Evolutionary conservation across 2,329 filamentous ascomycete species (phyloP).

Genomic region (Sporothrix mexicana): DNA sequence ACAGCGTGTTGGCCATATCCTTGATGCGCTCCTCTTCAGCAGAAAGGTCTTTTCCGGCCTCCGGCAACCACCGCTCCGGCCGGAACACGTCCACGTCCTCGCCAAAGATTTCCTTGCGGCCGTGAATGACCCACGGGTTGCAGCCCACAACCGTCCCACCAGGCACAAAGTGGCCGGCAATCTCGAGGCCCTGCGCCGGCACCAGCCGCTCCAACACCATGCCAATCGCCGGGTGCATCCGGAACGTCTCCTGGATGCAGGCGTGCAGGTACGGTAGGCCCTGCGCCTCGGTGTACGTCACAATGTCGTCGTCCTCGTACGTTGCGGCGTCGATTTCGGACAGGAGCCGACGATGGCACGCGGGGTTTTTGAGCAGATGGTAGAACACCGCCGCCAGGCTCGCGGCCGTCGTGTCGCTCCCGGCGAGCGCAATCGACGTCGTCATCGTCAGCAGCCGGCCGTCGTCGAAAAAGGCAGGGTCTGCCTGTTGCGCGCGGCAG

Average conservation of each 20-base stretch:
- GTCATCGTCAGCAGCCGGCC: conserved; percentile 30
- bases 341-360: not conserved
- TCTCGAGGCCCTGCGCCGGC: conserved; percentile 22
- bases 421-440: conserved; percentile 46
- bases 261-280: conserved; percentile 55
- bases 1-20: not conserved
- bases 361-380: conserved; percentile 37
- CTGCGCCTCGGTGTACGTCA: conserved; percentile 34
- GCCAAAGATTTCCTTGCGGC: conserved; percentile 44
- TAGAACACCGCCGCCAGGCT: conserved; percentile 39
- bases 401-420: conserved; percentile 42
- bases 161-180: conserved; percentile 42
- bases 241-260: conserved; percentile 54
- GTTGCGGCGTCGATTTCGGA: conserved; percentile 22
- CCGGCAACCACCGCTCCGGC: conserved; percentile 51
- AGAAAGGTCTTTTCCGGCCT: conserved; percentile 39
- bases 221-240: conserved; percentile 48
- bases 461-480: conserved; percentile 24
- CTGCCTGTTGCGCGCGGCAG: conserved; percentile 16
- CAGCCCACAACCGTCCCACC: conserved; percentile 46
- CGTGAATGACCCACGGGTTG: conserved; percentile 48
- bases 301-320: not conserved
- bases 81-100: conserved; percentile 47
- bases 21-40: conserved; percentile 38
- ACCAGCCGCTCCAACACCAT: conserved; percentile 27